phyloP scores from a whole-genome alignment of 345 rosid species.

The Schrenkiella parvula region DNA sequence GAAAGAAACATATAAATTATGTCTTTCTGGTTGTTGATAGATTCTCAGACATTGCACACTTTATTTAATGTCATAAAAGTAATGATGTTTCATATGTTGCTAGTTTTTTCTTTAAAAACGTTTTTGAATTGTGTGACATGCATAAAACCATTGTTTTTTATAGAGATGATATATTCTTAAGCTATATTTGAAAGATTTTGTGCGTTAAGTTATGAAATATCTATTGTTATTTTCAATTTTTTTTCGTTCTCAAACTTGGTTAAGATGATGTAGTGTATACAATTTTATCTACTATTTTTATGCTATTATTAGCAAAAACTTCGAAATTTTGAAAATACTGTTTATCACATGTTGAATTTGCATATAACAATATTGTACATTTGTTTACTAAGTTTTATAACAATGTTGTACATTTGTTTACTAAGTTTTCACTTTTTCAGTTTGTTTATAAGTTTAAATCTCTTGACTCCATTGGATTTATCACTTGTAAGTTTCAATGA shows the following conservation, averaged over 20 bases:
- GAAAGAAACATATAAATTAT: not conserved
- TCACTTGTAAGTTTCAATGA: not conserved
- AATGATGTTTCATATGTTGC: not conserved
- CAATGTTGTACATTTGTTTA: no score
- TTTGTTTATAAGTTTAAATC: no score
- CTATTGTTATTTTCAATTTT: not conserved
- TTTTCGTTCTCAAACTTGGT: not conserved
- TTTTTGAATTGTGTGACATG: not conserved
- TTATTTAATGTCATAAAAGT: not conserved
- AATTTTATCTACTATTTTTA: no score
- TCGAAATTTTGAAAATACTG: no score
- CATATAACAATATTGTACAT: no score
- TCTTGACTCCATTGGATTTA: not conserved
- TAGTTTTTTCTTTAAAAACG: not conserved
- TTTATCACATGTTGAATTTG: not conserved
- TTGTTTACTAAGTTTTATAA: no score
- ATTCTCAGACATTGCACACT: not conserved
- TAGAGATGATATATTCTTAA: not conserved
- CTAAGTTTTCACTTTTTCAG: not conserved
- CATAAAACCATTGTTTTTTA: constrained; percentile 29
- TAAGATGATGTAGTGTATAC: not conserved
- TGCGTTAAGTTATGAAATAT: not conserved
- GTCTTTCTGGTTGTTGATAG: not conserved
- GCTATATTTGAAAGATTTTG: not conserved
- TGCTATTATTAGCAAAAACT: no score